phyloP scores from a whole-genome alignment of 495 filamentous ascomycete genomes.

The Clavariopsis aquatica region DNA sequence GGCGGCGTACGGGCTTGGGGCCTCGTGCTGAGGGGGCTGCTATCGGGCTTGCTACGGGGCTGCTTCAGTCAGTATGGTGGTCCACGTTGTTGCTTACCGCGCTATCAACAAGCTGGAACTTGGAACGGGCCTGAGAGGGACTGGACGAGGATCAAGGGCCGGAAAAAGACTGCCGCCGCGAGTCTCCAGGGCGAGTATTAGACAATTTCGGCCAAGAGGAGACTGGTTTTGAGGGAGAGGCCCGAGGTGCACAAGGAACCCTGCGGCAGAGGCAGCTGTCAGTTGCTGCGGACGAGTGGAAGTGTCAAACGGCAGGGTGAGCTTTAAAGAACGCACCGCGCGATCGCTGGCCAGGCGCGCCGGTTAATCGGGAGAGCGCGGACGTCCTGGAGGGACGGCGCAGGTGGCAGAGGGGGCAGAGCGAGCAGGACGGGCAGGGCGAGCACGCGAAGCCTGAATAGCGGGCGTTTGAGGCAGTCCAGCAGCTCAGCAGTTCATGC shows the following conservation, averaged over 20 bases:
- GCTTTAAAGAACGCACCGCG: conserved; percentile 22
- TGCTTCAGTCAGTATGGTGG: conserved; percentile 30
- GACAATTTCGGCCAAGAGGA: conserved; percentile 38
- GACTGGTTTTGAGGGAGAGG: conserved; percentile 7
- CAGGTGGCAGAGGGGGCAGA: background rate
- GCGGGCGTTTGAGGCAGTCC: conserved; percentile 1
- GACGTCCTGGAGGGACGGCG: background rate
- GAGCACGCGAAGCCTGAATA: conserved; percentile 10
- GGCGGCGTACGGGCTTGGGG: conserved; percentile 12
- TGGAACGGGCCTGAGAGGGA: conserved; percentile 6
- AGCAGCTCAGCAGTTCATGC: conserved; percentile 18
- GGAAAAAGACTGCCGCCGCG: conserved; percentile 38
- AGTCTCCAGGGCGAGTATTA: conserved; percentile 21
- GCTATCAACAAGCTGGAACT: conserved; percentile 8
- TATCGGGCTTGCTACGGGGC: conserved; percentile 25
- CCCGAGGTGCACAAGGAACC: conserved; percentile 33
- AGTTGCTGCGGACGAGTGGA: conserved; percentile 40
- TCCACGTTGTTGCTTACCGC: conserved; percentile 30
- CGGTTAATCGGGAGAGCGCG: conserved; percentile 33
- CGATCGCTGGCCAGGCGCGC: conserved; percentile 14
- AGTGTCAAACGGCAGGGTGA: conserved; percentile 34
- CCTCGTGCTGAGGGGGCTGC: background rate
- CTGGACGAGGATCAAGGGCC: conserved; percentile 23
- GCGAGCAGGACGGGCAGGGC: background rate
- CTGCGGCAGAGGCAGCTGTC: conserved; percentile 27